Base-by-base conservation (phyloP, 2,329 filamentous ascomycete species). In the Fusarium sp. region DNA sequence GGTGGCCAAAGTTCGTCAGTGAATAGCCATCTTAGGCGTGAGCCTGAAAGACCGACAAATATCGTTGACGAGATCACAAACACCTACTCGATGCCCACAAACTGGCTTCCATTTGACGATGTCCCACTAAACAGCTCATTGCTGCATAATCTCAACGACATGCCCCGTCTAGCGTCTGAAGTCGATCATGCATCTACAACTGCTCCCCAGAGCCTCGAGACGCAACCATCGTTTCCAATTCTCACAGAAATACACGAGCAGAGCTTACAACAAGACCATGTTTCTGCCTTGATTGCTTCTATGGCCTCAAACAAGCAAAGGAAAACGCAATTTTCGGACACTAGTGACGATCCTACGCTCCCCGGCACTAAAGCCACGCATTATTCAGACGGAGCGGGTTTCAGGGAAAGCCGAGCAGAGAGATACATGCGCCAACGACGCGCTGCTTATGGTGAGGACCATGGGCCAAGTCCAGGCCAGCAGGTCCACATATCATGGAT, bases 101-200 rank as follows among this genome's bases (percentile, higher is more conserved):
- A 51, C 12, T 51, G 48, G 48, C 48, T 51, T 5, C 48, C 48
- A 4, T 51, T 35, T 51, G 48, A 51, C 22, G n/a, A 51, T 7
- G 31, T 35, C 12, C 48, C 48, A 18, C 22, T 13, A 11, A 20
- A 9, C 17, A 24, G 11, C 8, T 0, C 48, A 14, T 7, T 24
- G 0, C 7, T 17, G 28, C 10, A 17, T 0, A 13, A 14, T n/a
- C 7, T 31, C 0, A 12, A n/a, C 10, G 14, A 17, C 5, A 9
- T n/a, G 10, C 26, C 20, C 1, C 10, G 5, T 9, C 0, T 51
- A 14, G 24, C 44, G 28, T 28, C 11, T 10, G 44, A 22, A 28
- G 12, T 47, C 18, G 24, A 15, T 10, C 12, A 22, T 47, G 7
- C 8, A 14, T n/a, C 48, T 22, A 4, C 12, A 20, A 2, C 2